Base-by-base conservation (phyloP, 768 basidiomycete genomes). In the Russula compacta region DNA sequence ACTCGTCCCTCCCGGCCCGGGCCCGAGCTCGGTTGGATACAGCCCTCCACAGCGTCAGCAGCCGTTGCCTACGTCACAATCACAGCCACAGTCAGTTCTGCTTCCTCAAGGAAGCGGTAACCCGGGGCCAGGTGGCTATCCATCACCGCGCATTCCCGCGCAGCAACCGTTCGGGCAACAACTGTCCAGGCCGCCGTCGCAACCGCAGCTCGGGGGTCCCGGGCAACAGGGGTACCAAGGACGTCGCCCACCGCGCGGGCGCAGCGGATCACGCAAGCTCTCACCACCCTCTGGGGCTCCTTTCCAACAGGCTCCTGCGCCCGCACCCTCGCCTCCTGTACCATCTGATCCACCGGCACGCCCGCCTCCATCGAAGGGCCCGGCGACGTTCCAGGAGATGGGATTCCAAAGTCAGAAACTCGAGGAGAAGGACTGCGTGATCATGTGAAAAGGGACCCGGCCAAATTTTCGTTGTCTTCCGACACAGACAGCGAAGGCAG, bases 301-400 rank as follows among this genome's bases (percentile, higher is more conserved):
- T 8, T 17, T 17, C 24, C 46, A 47, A 14, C 46, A 11, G 36
- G 21, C 15, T 19, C 32, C 47, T 6, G 17, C 17, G 14, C 32
- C 29, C n/a, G 21, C 38, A 35, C 47, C 58, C 17, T 52, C 38
- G 29, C 39, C 56, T 38, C 50, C 36, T 35, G 32, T 2, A 36
- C 4, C 32, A 19, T 49, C 44, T 32, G 48, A 53, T n/a, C 54
- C 60, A 4, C 55, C 63, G 21, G 64, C 55, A 8, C 56, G 55
- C 14, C 65, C 65, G n/a, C 64, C 66, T 4, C 64, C 67, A 17
- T 60, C 59, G 53, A 74, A 73, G 54, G 79, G 84, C 1, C 82
- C 89, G 1, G 78, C 85, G 68, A 94, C 92, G 47, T 95, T 97
- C 74, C 89, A 86, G 21, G 93, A 95, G 77, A 94, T 97, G 93